Percentiles rank a stretch among this genome's conserved stretches.
Evolutionary conservation across 2,329 filamentous ascomycete species (phyloP).

Genomic region (Apiospora saccharicola): DNA sequence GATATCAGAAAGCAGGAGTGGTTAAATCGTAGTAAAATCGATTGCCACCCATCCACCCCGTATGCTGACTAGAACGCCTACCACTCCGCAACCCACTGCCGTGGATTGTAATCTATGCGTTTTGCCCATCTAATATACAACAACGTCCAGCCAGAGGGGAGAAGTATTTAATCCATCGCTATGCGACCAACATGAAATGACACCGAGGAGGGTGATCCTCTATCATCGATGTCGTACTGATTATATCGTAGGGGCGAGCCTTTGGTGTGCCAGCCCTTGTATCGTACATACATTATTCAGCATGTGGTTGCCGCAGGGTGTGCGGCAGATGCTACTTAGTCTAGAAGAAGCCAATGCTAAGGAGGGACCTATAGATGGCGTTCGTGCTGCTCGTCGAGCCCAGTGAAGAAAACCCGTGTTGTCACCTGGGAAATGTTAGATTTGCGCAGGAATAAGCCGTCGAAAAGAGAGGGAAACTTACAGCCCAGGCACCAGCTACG

Average conservation of each 20-base stretch:
- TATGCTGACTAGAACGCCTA: conserved; percentile 43
- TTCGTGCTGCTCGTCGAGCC: conserved; percentile 22
- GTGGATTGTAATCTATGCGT: conserved; percentile 53
- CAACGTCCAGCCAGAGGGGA: conserved; percentile 58
- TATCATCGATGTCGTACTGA: conserved; percentile 14
- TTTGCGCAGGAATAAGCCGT: conserved; percentile 8
- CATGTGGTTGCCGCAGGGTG: not conserved
- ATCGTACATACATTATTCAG: conserved; percentile 38
- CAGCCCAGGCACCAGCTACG: conserved; percentile 88
- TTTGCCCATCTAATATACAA: conserved; percentile 59
- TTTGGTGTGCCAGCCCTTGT: conserved; percentile 30
- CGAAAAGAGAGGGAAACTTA: conserved; percentile 58
- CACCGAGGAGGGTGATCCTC: conserved; percentile 11
- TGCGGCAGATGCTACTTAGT: conserved; percentile 8
- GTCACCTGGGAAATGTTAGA: conserved; percentile 41
- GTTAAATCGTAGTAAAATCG: conserved; percentile 25
- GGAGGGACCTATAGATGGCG: conserved; percentile 17
- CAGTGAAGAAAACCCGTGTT: conserved; percentile 31
- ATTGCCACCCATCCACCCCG: conserved; percentile 34
- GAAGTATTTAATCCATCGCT: conserved; percentile 54
- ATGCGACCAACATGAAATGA: conserved; percentile 41
- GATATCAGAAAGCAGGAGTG: not conserved
- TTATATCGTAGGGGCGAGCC: conserved; percentile 14
- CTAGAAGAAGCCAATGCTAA: not conserved
- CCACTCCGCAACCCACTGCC: conserved; percentile 37